These are phyloP conservation scores for Geotrichum europaeum DNA, from an alignment of 1,139 yeast genomes.

Conservation along the genomic window DNA sequence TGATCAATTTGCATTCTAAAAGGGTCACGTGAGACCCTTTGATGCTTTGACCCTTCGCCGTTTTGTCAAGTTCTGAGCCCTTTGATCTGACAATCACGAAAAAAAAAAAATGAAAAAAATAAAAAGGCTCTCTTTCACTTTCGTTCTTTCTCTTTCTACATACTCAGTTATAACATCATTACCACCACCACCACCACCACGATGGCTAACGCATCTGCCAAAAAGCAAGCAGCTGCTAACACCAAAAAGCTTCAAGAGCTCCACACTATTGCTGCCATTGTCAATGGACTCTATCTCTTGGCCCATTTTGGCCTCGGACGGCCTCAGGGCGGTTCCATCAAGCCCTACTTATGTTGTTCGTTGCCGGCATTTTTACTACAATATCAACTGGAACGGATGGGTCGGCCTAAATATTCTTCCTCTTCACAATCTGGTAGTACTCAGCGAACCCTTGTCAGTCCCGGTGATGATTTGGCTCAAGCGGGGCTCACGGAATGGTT, in stretches of 20 bases:
- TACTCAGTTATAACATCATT: background rate
- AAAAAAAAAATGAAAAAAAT: background rate
- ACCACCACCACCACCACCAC: background rate
- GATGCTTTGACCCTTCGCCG: background rate
- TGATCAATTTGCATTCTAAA: background rate
- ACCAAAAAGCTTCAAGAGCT: conserved; percentile 48
- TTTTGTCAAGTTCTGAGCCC: background rate
- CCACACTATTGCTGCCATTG: conserved; percentile 43
- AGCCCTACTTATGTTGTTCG: conserved; percentile 50
- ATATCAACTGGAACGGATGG: conserved; percentile 55
- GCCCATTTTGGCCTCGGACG: conserved; percentile 44
- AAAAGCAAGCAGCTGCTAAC: conserved; percentile 63
- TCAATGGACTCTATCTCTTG: conserved; percentile 42
- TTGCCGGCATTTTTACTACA: conserved; percentile 54
- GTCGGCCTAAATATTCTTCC: conserved; percentile 53
- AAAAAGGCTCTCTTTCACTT: background rate
- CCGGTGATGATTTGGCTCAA: conserved; percentile 64
- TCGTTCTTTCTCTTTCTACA: background rate
- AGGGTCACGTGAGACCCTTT: background rate
- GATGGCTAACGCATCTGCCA: conserved; percentile 63
- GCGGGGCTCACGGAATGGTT: conserved; percentile 70
- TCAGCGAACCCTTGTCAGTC: conserved; percentile 34
- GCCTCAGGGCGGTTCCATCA: conserved; percentile 42
- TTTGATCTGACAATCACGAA: background rate
- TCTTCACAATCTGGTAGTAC: background rate